Evolutionary conservation across 495 filamentous ascomycete genomes (phyloP).

Genomic region (Penicillium roqueforti): DNA sequence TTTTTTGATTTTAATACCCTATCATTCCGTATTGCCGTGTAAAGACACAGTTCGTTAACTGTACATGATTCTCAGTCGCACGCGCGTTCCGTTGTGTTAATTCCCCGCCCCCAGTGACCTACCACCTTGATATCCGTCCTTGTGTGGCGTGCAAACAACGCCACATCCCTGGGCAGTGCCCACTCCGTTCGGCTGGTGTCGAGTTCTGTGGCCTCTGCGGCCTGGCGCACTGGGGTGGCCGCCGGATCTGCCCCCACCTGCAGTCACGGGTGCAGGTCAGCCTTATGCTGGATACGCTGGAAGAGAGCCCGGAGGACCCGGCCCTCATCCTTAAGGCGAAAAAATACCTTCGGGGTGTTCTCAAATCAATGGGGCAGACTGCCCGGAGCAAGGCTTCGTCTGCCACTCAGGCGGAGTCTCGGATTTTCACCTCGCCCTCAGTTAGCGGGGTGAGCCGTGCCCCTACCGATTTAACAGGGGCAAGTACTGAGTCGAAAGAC

Average conservation of each 20-base stretch:
- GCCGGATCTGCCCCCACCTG: constrained; percentile 58
- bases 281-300: constrained; percentile 57
- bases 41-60: not conserved
- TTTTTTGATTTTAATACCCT: not conserved
- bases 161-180: constrained; percentile 57
- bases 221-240: constrained; percentile 56
- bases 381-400: not conserved
- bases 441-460: not conserved
- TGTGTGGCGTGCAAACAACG: constrained; percentile 52
- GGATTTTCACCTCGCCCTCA: not conserved
- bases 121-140: constrained; percentile 7
- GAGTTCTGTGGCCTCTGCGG: constrained; percentile 66
- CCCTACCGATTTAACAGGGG: not conserved
- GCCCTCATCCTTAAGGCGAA: constrained; percentile 50
- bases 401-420: not conserved
- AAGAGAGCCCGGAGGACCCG: constrained; percentile 50
- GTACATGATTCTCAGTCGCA: constrained; percentile 19
- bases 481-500: not conserved
- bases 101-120: constrained; percentile 13
- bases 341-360: constrained; percentile 53
- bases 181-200: constrained; percentile 54
- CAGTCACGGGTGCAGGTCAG: constrained; percentile 52
- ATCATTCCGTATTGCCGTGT: not conserved
- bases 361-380: constrained; percentile 44
- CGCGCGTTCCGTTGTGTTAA: constrained; percentile 41